Conservation (phyloP, 2,329 filamentous ascomycete genomes). For the Lasiodiplodia theobromae region DNA sequence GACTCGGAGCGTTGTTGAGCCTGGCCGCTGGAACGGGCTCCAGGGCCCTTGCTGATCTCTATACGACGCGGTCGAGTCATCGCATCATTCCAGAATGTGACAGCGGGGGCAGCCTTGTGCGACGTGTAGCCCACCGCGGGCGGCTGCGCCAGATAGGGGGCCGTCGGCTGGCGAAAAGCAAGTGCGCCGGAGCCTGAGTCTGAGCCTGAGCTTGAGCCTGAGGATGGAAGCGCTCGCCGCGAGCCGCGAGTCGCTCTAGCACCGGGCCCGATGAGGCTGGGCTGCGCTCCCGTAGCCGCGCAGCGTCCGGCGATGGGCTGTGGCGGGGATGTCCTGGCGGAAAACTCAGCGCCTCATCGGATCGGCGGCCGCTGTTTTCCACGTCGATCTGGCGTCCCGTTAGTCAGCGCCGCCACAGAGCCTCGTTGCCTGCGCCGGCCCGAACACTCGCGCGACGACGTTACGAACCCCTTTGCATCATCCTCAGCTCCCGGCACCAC, state of each 20-base stretch:
- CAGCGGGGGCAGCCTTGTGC: constrained; percentile 20
- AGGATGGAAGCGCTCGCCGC: constrained; percentile 15
- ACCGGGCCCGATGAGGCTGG: constrained; percentile 21
- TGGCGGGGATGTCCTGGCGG: not conserved
- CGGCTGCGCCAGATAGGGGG: constrained; percentile 18
- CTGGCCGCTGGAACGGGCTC: constrained; percentile 14
- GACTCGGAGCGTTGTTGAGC: constrained; percentile 23
- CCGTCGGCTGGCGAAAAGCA: constrained; percentile 8
- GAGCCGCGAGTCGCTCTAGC: constrained; percentile 15
- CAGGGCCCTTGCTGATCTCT: constrained; percentile 26
- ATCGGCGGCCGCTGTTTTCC: not conserved
- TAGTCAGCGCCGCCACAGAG: constrained; percentile 10
- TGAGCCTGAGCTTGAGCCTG: constrained; percentile 4
- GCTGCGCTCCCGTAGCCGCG: constrained; percentile 15
- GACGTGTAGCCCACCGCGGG: constrained; percentile 11
- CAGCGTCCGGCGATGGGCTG: constrained; percentile 7
- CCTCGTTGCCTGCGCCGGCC: not conserved
- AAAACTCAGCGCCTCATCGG: not conserved
- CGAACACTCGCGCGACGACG: constrained; percentile 16
- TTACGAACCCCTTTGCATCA: constrained; percentile 5
- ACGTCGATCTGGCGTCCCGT: not conserved
- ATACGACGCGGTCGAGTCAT: constrained; percentile 25
- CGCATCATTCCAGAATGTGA: constrained; percentile 28
- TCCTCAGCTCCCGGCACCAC: constrained; percentile 19
- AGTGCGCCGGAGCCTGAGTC: constrained; percentile 5